A percentile compares a stretch with the other conserved stretches of the same genome.
Evolutionary conservation across 495 filamentous ascomycete genomes (phyloP).

Genomic region (Barbatosphaeria neglecta): DNA sequence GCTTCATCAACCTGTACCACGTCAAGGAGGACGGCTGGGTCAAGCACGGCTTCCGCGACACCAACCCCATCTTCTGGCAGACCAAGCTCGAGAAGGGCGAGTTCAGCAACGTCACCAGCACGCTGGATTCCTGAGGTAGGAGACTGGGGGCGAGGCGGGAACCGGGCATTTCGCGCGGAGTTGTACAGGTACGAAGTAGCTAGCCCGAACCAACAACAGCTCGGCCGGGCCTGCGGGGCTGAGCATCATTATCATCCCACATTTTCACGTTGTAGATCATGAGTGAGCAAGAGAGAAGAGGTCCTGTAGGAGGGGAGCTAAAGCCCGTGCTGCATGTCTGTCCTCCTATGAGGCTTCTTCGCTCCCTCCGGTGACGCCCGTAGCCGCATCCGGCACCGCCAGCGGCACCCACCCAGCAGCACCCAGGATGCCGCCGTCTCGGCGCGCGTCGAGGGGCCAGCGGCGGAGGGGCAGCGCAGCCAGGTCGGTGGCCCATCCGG

Average conservation of each 20-base stretch:
- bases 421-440: conserved; percentile 41
- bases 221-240: too few species aligned
- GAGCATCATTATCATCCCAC: too few species aligned
- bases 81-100: conserved; percentile 96
- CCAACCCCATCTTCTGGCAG: conserved; percentile 97
- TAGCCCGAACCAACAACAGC: too few species aligned
- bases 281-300: too few species aligned
- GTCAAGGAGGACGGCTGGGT: conserved; percentile 98
- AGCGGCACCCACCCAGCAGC: conserved; percentile 26
- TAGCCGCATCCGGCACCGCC: background rate
- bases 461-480: conserved; percentile 49
- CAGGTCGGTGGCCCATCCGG: conserved; percentile 55
- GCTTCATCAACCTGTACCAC: conserved; percentile 96
- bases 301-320: too few species aligned
- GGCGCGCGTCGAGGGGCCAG: conserved; percentile 63
- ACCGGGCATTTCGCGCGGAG: background rate
- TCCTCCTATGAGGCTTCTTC: background rate
- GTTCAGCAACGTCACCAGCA: conserved; percentile 90
- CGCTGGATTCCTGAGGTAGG: conserved; percentile 27
- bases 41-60: conserved; percentile 93
- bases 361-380: too few species aligned
- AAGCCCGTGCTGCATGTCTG: too few species aligned
- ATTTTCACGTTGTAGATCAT: too few species aligned
- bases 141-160: background rate
- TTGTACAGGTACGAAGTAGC: too few species aligned